Evolutionary conservation across 305 asterid species (phyloP), one percentile per base, ranked within the genome.

Genomic region (Solanum hybrid): DNA sequence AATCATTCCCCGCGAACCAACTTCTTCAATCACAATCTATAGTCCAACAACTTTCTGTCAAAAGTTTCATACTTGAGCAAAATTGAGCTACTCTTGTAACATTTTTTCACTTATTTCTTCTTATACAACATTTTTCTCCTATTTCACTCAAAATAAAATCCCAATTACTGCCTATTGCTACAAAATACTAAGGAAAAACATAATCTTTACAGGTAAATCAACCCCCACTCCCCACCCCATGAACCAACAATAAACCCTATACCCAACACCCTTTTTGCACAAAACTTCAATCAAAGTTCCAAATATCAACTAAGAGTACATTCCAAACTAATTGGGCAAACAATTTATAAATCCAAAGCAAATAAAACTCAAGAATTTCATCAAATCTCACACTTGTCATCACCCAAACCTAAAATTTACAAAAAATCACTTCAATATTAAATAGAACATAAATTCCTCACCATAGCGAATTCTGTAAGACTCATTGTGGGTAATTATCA

Each of bases 381-480:
- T 45, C n/a, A 82, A 82, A 82, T 82, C 87, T 82, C 87, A 82
- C 7, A 24, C 6, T 69, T 17, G 6, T 35, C 26, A 73, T 9
- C 4, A 76, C 32, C 34, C 35, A 36, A 34, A 72, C 35, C 60
- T 11, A 29, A 22, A 38, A 26, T 19, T 80, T 37, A 42, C 38
- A 36, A 72, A 32, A 42, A 64, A 89, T 17, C n/a, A 79, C 22
- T 78, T 32, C 3, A 64, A 38, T 13, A 69, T 66, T 75, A 78
- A 42, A 35, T 17, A 86, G 8, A 27, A 71, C 10, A 22, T 15
- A 4, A 88, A 26, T 86, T 27, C 51, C 92, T 91, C 60, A 95
- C 98, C 98, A 96, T 96, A 31, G 98, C 93, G 84, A 94, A 96
- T 86, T 95, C 92, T 22, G 94, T 92, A 90, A 89, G 89, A 92